phyloP scores from a whole-genome alignment of 2,329 filamentous ascomycete species.

The Apiospora arundinis region DNA sequence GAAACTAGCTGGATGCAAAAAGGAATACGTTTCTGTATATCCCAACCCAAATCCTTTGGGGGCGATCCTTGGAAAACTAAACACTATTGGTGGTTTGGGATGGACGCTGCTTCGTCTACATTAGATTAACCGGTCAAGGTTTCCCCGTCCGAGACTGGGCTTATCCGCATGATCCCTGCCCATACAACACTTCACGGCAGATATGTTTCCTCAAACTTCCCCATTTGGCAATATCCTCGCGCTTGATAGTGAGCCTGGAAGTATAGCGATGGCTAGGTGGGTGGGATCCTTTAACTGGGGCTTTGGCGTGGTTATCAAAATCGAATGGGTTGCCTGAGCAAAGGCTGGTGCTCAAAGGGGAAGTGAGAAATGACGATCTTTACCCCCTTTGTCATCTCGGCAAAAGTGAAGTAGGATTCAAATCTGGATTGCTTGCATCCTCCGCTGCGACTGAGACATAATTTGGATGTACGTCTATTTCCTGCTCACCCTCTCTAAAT shows the following conservation, averaged over 20 bases:
- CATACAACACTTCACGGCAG: background rate
- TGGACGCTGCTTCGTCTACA: slow-evolving; percentile 5
- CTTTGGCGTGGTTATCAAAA: background rate
- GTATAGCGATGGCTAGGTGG: background rate
- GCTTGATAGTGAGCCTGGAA: background rate
- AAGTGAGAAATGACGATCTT: background rate
- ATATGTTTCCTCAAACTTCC: background rate
- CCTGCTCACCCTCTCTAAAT: background rate
- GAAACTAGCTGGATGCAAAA: background rate
- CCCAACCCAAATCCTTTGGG: too few species aligned
- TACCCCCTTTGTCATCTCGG: background rate
- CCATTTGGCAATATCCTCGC: background rate
- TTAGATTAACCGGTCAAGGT: background rate
- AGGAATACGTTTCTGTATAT: too few species aligned
- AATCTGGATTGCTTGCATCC: background rate
- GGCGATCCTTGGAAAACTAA: too few species aligned
- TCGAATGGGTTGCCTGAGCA: background rate
- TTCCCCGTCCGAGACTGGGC: background rate
- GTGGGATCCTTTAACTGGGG: background rate
- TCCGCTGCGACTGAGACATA: background rate
- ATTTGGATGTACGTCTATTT: background rate
- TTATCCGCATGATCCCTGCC: background rate
- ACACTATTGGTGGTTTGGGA: too few species aligned
- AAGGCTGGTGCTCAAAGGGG: background rate
- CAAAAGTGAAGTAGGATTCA: slow-evolving; percentile 1